Evolutionary conservation across 2,329 filamentous ascomycete species (phyloP).

Genomic region (Phialocephala subalpina): DNA sequence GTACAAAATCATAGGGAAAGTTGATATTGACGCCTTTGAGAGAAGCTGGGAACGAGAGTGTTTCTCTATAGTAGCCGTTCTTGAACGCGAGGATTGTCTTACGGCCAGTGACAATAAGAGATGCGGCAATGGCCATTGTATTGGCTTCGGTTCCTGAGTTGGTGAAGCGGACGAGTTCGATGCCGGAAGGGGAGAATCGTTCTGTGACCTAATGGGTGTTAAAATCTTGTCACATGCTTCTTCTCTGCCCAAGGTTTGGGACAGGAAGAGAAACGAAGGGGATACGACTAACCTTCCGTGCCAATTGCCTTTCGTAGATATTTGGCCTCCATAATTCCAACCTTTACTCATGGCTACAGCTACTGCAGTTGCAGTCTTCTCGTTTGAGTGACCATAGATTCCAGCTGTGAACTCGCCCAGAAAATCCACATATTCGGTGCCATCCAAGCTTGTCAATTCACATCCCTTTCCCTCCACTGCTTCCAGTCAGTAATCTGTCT

Average conservation of each 20-base stretch:
- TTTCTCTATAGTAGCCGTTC: constrained; percentile 38
- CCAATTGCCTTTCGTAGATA: constrained; percentile 58
- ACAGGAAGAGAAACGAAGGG: too few relatives aligned
- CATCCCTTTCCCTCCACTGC: constrained; percentile 29
- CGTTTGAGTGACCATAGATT: constrained; percentile 71
- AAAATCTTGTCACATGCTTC: not conserved
- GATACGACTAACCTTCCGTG: constrained; percentile 44
- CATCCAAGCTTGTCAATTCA: constrained; percentile 35
- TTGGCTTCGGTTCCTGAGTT: constrained; percentile 75
- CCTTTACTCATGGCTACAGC: constrained; percentile 49
- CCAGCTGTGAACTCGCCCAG: constrained; percentile 70
- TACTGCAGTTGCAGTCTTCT: constrained; percentile 59
- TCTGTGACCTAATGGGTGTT: constrained; percentile 48
- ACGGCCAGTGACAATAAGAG: constrained; percentile 31
- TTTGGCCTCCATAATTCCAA: constrained; percentile 65
- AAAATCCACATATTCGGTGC: constrained; percentile 61
- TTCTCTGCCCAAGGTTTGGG: too few relatives aligned
- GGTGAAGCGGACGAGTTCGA: constrained; percentile 66
- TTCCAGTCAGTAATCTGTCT: too few relatives aligned
- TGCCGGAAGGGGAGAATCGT: constrained; percentile 53
- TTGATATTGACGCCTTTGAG: constrained; percentile 37
- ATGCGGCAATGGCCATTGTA: constrained; percentile 60
- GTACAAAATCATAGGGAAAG: constrained; percentile 46
- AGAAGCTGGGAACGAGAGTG: constrained; percentile 57
- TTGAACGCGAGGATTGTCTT: constrained; percentile 37